phyloP scores from a whole-genome alignment of 148 eudicot species.

The Rhododendron ovatum region DNA sequence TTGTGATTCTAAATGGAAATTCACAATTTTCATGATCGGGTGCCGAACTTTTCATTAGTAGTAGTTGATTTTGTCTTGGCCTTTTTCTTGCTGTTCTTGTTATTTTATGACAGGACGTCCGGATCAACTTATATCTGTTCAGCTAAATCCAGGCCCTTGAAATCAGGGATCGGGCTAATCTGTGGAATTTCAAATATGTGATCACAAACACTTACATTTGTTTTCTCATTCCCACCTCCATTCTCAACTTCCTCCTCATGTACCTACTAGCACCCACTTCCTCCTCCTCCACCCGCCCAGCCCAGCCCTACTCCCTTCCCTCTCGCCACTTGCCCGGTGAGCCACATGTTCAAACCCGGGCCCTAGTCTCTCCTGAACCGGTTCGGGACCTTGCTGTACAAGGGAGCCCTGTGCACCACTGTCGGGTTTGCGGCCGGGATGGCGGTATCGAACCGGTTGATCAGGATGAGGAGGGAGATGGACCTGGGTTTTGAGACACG shows the following conservation, averaged over 20 bases:
- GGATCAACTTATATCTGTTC: too few species aligned
- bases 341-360: conserved; percentile 93
- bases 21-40: too few species aligned
- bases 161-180: too few species aligned
- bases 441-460: conserved; percentile 51
- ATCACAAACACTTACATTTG: too few species aligned
- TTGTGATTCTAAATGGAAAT: too few species aligned
- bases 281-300: conserved; percentile 12
- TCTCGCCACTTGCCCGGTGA: conserved; percentile 58
- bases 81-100: too few species aligned
- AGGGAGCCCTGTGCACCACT: conserved; percentile 61
- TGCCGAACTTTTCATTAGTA: too few species aligned
- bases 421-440: conserved; percentile 41
- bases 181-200: too few species aligned
- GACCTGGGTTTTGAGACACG: conserved; percentile 80
- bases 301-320: conserved; percentile 34
- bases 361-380: conserved; percentile 44
- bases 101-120: too few species aligned
- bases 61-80: too few species aligned
- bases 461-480: conserved; percentile 75
- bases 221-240: conserved; percentile 32
- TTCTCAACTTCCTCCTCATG: conserved; percentile 72
- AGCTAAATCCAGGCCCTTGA: too few species aligned
- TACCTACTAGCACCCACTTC: conserved; percentile 74
- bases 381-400: conserved; percentile 68